Conservation (phyloP, 495 filamentous ascomycete species). For the Trypethelium eluteriae region DNA sequence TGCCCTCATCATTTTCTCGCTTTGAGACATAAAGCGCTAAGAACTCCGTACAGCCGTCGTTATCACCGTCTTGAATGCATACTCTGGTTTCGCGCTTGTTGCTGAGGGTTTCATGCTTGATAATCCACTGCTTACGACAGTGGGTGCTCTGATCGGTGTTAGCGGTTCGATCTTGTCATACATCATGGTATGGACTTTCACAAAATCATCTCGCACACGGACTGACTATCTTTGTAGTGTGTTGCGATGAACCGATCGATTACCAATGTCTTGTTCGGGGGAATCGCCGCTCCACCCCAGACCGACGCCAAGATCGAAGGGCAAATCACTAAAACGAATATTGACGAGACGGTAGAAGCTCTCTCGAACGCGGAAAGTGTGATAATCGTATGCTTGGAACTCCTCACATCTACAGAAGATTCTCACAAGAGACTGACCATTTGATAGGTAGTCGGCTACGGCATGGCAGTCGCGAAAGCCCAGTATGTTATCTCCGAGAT, state of each 20-base stretch:
- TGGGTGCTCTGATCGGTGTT: conserved; percentile 73
- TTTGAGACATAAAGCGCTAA: no score
- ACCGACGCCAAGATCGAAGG: conserved; percentile 67
- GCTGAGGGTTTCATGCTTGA: conserved; percentile 84
- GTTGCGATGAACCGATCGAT: conserved; percentile 77
- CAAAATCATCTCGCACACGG: not conserved
- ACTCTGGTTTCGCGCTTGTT: conserved; percentile 74
- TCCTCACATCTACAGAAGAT: not conserved
- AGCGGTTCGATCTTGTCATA: conserved; percentile 76
- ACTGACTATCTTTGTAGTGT: conserved; percentile 42
- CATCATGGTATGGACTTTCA: conserved; percentile 45
- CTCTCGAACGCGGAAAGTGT: conserved; percentile 64
- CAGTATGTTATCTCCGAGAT: conserved; percentile 80
- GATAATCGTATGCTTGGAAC: conserved; percentile 49
- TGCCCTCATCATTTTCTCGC: conserved; percentile 12
- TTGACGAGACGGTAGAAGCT: conserved; percentile 67
- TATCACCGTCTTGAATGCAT: conserved; percentile 78
- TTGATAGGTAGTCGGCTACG: conserved; percentile 60
- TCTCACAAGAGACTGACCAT: no score
- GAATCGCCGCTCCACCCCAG: conserved; percentile 54
- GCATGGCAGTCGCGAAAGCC: conserved; percentile 74
- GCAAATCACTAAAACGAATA: conserved; percentile 57
- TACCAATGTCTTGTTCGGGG: conserved; percentile 74
- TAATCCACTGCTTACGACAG: conserved; percentile 67
- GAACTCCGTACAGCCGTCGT: conserved; percentile 48